Evolutionary conservation across 148 eudicot genomes (phyloP).

Genomic region (Cornus florida): DNA sequence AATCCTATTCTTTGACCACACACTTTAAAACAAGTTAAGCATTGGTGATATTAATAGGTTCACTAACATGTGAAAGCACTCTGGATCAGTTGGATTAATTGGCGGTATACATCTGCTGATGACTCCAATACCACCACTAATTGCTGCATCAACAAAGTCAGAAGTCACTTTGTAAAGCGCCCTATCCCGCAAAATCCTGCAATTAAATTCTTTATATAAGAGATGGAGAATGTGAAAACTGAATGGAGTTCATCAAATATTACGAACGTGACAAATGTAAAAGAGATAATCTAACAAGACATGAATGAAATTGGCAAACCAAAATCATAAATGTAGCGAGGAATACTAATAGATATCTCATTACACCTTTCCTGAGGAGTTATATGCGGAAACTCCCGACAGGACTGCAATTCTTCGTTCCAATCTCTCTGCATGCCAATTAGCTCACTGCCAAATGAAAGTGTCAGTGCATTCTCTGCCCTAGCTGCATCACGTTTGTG

Average conservation of each 20-base stretch:
- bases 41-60: neutral
- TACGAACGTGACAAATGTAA: neutral
- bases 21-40: neutral
- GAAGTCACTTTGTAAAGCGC: slow-evolving; percentile 94
- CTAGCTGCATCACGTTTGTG: slow-evolving; percentile 97
- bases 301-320: neutral
- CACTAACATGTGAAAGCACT: slow-evolving; percentile 99
- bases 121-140: slow-evolving; percentile 93
- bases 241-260: neutral
- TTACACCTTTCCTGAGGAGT: slow-evolving; percentile 79
- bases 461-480: slow-evolving; percentile 87
- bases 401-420: slow-evolving; percentile 98
- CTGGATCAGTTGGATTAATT: slow-evolving; percentile 98
- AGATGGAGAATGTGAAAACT: neutral
- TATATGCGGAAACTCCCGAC: slow-evolving; percentile 96
- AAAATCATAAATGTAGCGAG: neutral
- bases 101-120: slow-evolving; percentile 97
- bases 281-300: neutral
- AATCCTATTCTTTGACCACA: neutral
- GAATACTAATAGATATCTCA: neutral
- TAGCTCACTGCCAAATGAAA: slow-evolving; percentile 93
- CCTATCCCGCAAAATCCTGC: slow-evolving; percentile 77
- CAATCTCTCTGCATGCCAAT: slow-evolving; percentile 97
- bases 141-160: slow-evolving; percentile 99
- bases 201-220: slow-evolving; percentile 13